Evolutionary conservation across 305 asterid genomes (phyloP).

Genomic region (Striga hermonthica): DNA sequence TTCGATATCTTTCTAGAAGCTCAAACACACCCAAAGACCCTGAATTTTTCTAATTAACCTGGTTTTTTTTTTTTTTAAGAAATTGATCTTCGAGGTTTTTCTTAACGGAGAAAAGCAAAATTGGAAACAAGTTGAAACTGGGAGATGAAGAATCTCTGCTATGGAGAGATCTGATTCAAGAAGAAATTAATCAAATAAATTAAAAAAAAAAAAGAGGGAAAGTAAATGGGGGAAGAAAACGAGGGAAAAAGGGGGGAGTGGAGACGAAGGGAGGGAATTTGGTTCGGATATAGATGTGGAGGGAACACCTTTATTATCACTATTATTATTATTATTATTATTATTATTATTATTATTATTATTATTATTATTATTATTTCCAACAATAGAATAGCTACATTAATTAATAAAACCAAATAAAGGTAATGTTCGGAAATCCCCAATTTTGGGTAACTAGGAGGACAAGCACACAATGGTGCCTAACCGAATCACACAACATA

Average conservation of each 20-base stretch:
- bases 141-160: constrained; percentile 37
- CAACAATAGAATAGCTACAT: too few species aligned
- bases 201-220: not conserved
- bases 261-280: constrained; percentile 53
- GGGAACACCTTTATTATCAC: constrained; percentile 51
- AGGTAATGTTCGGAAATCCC: too few species aligned
- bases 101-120: constrained; percentile 5
- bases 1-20: constrained; percentile 34
- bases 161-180: constrained; percentile 42
- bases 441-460: too few species aligned
- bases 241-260: constrained; percentile 46
- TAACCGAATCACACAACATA: too few species aligned
- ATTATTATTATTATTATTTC: too few species aligned
- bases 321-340: too few species aligned
- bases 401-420: too few species aligned
- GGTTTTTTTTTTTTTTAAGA: constrained; percentile 10
- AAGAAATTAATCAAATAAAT: constrained; percentile 5
- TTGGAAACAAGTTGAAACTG: constrained; percentile 20
- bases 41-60: constrained; percentile 26
- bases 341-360: too few species aligned
- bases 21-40: constrained; percentile 24
- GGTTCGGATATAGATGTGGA: constrained; percentile 92
- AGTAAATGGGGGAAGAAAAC: constrained; percentile 37
- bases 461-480: too few species aligned
- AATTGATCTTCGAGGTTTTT: constrained; percentile 29